A percentile compares a stretch with the other conserved stretches of the same genome.
Evolutionary conservation across 1,284 basidiomycete species (phyloP).

Genomic region (Calocybe gambosa): DNA sequence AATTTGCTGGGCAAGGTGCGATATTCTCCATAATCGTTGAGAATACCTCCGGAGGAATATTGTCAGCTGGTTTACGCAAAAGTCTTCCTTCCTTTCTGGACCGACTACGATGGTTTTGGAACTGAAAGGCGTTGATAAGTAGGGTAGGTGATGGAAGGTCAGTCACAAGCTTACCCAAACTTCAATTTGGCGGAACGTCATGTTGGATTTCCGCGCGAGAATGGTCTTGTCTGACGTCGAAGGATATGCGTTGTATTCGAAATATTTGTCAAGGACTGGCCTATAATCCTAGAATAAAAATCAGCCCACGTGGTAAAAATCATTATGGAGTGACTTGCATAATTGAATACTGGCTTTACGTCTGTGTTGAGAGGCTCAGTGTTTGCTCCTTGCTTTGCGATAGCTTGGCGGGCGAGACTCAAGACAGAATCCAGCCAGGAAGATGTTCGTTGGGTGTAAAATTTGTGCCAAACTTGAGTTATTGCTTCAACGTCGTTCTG

Average conservation of each 20-base stretch:
- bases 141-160: too few relatives aligned
- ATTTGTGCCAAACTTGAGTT: background rate
- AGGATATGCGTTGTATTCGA: slow-evolving; percentile 44
- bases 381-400: background rate
- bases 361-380: background rate
- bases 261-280: slow-evolving; percentile 43
- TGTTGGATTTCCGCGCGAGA: slow-evolving; percentile 38
- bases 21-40: slow-evolving; percentile 17
- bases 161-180: slow-evolving; percentile 8
- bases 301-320: background rate
- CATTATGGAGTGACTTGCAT: slow-evolving; percentile 8
- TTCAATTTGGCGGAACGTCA: slow-evolving; percentile 44
- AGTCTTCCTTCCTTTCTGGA: slow-evolving; percentile 22
- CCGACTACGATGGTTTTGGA: slow-evolving; percentile 42
- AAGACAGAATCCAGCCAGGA: slow-evolving; percentile 4
- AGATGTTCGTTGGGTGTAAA: background rate
- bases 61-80: slow-evolving; percentile 12
- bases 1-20: slow-evolving; percentile 20
- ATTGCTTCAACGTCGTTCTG: background rate
- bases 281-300: slow-evolving; percentile 33
- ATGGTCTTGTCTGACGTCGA: slow-evolving; percentile 34
- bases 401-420: background rate
- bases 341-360: slow-evolving; percentile 13
- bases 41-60: slow-evolving; percentile 15
- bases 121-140: too few relatives aligned